phyloP scores from a whole-genome alignment of 139 green algal genomes.

The Nannochloris sp. region DNA sequence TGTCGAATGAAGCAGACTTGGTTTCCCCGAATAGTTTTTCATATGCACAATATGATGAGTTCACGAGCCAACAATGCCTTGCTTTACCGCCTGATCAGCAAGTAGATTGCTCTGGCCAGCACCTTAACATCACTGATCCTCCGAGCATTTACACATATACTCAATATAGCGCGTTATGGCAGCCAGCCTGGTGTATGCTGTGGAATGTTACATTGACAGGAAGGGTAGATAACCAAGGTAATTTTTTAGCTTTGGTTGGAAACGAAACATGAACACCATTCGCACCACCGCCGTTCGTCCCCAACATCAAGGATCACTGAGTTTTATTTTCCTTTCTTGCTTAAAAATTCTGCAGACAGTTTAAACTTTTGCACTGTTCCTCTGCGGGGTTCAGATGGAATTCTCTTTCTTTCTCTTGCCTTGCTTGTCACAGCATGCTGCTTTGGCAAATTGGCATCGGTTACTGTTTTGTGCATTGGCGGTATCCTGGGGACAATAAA shows the following conservation, averaged over 20 bases:
- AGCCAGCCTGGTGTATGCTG: conserved; percentile 15
- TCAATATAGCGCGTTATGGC: conserved; percentile 7
- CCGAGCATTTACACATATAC: conserved; percentile 14
- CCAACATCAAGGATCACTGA: neutral
- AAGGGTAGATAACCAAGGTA: conserved; percentile 5
- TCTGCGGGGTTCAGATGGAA: neutral
- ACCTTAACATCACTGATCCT: conserved; percentile 18
- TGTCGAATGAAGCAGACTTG: too few species aligned
- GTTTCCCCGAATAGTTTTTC: too few species aligned
- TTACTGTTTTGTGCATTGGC: conserved; percentile 12
- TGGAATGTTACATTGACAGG: conserved; percentile 18
- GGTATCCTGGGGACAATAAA: neutral
- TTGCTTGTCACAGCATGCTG: conserved; percentile 11
- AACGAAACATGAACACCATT: neutral
- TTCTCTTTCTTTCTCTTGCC: conserved; percentile 23
- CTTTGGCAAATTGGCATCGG: conserved; percentile 7
- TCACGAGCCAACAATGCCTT: too few species aligned
- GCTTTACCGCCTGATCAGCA: neutral
- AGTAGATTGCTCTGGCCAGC: conserved; percentile 14
- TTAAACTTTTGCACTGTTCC: conserved; percentile 6
- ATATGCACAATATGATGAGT: neutral
- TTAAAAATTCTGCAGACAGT: conserved; percentile 1
- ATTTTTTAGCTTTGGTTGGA: neutral
- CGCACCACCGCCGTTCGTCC: too few species aligned
- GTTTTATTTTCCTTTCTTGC: neutral